Evolutionary conservation across 2,329 filamentous ascomycete species (phyloP), one percentile per base, ranked within the genome.

Genomic region (Exophiala calicioides): DNA sequence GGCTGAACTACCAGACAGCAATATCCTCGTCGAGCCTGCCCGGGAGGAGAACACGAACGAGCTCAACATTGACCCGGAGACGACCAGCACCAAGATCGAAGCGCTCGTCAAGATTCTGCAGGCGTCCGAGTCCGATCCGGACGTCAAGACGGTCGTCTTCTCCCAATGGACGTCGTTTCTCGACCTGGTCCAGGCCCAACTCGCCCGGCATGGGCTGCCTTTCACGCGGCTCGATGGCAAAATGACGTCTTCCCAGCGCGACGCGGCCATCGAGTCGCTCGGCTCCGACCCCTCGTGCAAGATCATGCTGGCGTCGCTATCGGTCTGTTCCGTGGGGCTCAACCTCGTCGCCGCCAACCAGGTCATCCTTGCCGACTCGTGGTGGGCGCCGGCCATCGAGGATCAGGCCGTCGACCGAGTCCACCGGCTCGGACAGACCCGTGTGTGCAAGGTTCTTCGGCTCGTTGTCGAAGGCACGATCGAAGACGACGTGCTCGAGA

Each of bases 371-470:
- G 80, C 82, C 0, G 90, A 95, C 65, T 86, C 81, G 49, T 95
- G 88, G 90, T 95, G 90, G 86, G 89, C 90, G 1, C 90, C 90
- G 0, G 89, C 89, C 1, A 93, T 95, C 44, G 90, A 95, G 66
- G 89, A 95, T 58, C 90, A 95, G 64, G 90, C 90, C 3, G 78
- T 95, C 2, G 90, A 95, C 62, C 84, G 90, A 3, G 89, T 95
- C 5, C 88, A 95, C 63, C 79, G 90, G 0, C 75, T 95, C 0
- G 90, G 90, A 0, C 90, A 95, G 69, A 90, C 78, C 54, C 79
- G 86, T 27, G 78, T 84, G 51, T 90, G 85, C 0, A 90, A 81
- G 1, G 84, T 95, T 1, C 93, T 88, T 75, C 76, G 89, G 35
- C 72, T 95, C 7, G 80, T 95, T 1, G 85, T 95, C 70, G 86